These are phyloP conservation scores for Nepenthes gracilis DNA, from an alignment of 148 eudicot genomes.

Conservation along the genomic window DNA sequence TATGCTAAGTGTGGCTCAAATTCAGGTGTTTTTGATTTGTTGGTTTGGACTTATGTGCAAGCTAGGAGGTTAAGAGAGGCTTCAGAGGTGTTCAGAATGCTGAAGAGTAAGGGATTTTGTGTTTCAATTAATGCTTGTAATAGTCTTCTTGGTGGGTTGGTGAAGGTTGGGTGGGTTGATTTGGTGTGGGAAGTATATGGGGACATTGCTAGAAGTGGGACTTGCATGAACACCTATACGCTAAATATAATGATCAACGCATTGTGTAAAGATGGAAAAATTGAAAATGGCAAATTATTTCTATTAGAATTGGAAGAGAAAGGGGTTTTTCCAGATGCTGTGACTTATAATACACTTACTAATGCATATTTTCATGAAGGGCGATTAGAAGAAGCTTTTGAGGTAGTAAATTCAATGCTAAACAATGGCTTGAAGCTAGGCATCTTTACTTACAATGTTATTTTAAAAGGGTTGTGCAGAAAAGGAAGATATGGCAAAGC, in stretches of 20 bases:
- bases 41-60: conserved; percentile 78
- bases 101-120: conserved; percentile 34
- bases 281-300: conserved; percentile 28
- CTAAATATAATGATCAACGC: conserved; percentile 84
- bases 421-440: conserved; percentile 46
- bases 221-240: conserved; percentile 43
- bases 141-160: conserved; percentile 77
- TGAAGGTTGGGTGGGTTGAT: conserved; percentile 73
- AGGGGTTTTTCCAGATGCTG: conserved; percentile 60
- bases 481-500: conserved; percentile 38
- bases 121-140: conserved; percentile 73
- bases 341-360: conserved; percentile 67
- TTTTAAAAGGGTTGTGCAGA: conserved; percentile 59
- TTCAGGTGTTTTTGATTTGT: conserved; percentile 56
- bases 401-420: conserved; percentile 34
- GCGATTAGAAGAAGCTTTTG: conserved; percentile 49
- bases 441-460: conserved; percentile 44
- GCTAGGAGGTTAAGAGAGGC: conserved; percentile 76
- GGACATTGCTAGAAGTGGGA: conserved; percentile 30
- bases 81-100: conserved; percentile 41
- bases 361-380: conserved; percentile 52
- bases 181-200: conserved; percentile 56
- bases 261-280: conserved; percentile 55
- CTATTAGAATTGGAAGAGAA: conserved; percentile 47
- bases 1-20: conserved; percentile 30